Evolutionary conservation across 371 early-diverging fungal genomes (phyloP).

Genomic region (Apophysomyces elegans): DNA sequence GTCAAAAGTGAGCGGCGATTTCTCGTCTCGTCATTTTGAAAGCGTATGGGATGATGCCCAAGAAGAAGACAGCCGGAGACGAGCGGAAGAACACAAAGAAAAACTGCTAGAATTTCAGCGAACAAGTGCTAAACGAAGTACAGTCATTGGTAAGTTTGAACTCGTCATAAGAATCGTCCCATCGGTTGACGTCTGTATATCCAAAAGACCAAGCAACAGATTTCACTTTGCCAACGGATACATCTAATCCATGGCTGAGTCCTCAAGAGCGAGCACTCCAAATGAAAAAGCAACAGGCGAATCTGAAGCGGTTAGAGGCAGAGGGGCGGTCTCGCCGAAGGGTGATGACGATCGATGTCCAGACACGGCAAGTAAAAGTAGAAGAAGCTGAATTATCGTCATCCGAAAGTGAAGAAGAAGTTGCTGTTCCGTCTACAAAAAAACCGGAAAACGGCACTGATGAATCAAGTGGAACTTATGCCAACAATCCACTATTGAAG

Average conservation of each 20-base stretch:
- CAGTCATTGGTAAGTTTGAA: conserved; percentile 60
- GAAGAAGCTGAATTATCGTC: conserved; percentile 29
- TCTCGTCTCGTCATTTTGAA: conserved; percentile 18
- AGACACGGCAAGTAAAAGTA: conserved; percentile 57
- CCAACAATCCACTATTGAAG: conserved; percentile 48
- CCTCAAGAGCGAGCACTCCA: conserved; percentile 72
- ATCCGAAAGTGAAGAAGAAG: conserved; percentile 32
- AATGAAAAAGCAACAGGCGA: conserved; percentile 56
- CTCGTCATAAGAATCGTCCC: background rate
- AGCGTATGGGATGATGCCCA: conserved; percentile 37
- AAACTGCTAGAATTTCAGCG: conserved; percentile 81
- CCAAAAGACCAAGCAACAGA: conserved; percentile 73
- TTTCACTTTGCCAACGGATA: conserved; percentile 70
- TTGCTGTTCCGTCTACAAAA: background rate
- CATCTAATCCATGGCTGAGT: conserved; percentile 75
- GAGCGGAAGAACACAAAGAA: conserved; percentile 77
- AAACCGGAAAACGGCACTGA: conserved; percentile 8
- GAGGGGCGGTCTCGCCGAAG: conserved; percentile 51
- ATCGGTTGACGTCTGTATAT: background rate
- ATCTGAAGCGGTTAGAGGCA: conserved; percentile 49
- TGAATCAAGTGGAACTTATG: conserved; percentile 43
- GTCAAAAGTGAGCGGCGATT: conserved; percentile 38
- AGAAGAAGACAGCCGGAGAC: conserved; percentile 49
- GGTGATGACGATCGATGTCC: conserved; percentile 75
- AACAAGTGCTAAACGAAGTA: conserved; percentile 77